Conservation (phyloP, 345 rosid genomes). For the Citrus inodora region DNA sequence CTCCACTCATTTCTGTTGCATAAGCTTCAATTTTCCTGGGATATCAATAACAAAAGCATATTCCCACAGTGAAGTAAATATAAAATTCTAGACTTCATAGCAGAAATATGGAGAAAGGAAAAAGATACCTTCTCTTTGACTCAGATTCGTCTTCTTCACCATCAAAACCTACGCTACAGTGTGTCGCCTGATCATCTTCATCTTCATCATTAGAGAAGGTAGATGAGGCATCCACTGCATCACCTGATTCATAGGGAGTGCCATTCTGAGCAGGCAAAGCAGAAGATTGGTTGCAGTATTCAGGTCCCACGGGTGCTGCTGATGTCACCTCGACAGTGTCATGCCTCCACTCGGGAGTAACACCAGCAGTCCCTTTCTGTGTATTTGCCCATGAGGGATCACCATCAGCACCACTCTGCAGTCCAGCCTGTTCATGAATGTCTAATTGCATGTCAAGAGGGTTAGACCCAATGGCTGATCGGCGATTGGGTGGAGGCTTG, state of each 20-base stretch:
- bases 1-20: constrained; percentile 84
- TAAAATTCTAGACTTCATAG: not conserved
- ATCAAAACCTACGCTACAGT: constrained; percentile 65
- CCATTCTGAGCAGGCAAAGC: constrained; percentile 44
- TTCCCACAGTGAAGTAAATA: constrained; percentile 3
- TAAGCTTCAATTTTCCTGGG: constrained; percentile 79
- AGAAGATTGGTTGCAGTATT: constrained; percentile 45
- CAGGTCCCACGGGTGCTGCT: constrained; percentile 50
- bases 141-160: constrained; percentile 82
- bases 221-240: constrained; percentile 68
- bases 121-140: constrained; percentile 78
- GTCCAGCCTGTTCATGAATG: constrained; percentile 47
- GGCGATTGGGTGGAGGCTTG: constrained; percentile 67
- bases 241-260: constrained; percentile 55
- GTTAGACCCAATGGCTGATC: constrained; percentile 56
- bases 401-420: constrained; percentile 37
- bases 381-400: constrained; percentile 50
- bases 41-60: constrained; percentile 11
- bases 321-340: constrained; percentile 70
- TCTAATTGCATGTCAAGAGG: constrained; percentile 52
- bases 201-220: constrained; percentile 72
- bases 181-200: constrained; percentile 71
- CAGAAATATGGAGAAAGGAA: not conserved
- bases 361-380: constrained; percentile 38
- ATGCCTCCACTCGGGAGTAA: constrained; percentile 49